phyloP scores from a whole-genome alignment of 2,329 filamentous ascomycete species.

The Botryotinia globosa region DNA sequence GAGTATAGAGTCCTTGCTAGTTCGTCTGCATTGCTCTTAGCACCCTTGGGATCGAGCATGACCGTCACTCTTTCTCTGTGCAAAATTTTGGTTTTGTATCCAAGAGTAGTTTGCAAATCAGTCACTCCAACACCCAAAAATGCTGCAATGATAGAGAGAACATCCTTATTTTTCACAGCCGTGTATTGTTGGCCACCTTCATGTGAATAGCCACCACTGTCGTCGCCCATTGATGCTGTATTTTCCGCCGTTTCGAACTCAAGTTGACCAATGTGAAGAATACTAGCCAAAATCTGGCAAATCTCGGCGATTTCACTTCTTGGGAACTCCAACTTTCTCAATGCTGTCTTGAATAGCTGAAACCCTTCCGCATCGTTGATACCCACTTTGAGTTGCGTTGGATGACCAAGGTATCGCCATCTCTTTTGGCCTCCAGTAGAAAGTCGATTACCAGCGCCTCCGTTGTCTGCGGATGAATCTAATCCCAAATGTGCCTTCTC shows the following conservation, averaged over 20 bases:
- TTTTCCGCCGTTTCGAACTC: constrained; percentile 83
- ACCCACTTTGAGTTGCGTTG: constrained; percentile 93
- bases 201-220: constrained; percentile 94
- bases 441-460: constrained; percentile 46
- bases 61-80: constrained; percentile 97
- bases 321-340: constrained; percentile 91
- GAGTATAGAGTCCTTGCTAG: constrained; percentile 91
- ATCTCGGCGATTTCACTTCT: constrained; percentile 93
- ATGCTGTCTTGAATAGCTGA: constrained; percentile 93
- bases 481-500: constrained; percentile 84
- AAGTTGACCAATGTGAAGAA: constrained; percentile 95
- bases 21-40: constrained; percentile 88
- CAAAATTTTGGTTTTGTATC: constrained; percentile 96
- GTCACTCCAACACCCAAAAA: constrained; percentile 82
- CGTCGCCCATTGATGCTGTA: constrained; percentile 77
- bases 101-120: constrained; percentile 82
- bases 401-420: constrained; percentile 95
- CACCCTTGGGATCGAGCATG: constrained; percentile 91
- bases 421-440: constrained; percentile 61
- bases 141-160: constrained; percentile 80
- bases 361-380: constrained; percentile 96
- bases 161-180: constrained; percentile 89
- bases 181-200: constrained; percentile 87
- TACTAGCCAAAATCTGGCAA: constrained; percentile 88
- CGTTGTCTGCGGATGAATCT: constrained; percentile 37